Conservation (phyloP, 2,329 filamentous ascomycete genomes). For the Stemphylium lycopersici region DNA sequence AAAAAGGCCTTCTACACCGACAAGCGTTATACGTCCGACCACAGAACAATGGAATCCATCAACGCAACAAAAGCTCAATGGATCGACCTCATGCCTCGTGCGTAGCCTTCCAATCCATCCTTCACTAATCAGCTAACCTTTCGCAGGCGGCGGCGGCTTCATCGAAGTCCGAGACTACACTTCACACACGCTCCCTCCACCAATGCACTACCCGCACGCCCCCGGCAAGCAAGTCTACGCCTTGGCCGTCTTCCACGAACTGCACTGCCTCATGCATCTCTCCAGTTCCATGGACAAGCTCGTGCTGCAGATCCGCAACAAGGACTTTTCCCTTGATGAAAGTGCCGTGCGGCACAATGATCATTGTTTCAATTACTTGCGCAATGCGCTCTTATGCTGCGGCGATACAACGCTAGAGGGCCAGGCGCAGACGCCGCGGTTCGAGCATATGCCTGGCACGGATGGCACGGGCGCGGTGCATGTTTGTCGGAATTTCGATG, state of each 20-base stretch:
- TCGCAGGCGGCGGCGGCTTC: constrained; percentile 24
- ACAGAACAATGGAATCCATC: constrained; percentile 18
- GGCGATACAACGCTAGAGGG: constrained; percentile 37
- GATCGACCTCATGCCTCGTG: constrained; percentile 18
- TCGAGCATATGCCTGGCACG: constrained; percentile 16
- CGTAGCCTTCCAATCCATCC: neutral
- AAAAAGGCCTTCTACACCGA: constrained; percentile 22
- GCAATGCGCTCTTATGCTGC: constrained; percentile 31
- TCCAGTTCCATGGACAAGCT: constrained; percentile 20
- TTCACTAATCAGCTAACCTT: neutral
- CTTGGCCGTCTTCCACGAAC: constrained; percentile 27
- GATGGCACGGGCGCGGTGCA: constrained; percentile 28
- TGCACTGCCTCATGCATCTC: constrained; percentile 29
- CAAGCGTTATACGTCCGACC: constrained; percentile 22
- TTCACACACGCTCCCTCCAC: constrained; percentile 17
- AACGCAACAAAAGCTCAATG: constrained; percentile 19
- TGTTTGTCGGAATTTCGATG: constrained; percentile 26
- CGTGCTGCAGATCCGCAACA: constrained; percentile 23
- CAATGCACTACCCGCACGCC: constrained; percentile 19
- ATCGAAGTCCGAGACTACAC: constrained; percentile 14
- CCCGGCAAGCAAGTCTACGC: no score
- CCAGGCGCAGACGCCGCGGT: constrained; percentile 11
- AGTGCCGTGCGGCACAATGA: constrained; percentile 31
- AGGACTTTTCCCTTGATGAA: constrained; percentile 22
- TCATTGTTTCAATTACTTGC: constrained; percentile 38